Evolutionary conservation across 2,329 filamentous ascomycete species (phyloP).

Genomic region (Colletotrichum lentis): DNA sequence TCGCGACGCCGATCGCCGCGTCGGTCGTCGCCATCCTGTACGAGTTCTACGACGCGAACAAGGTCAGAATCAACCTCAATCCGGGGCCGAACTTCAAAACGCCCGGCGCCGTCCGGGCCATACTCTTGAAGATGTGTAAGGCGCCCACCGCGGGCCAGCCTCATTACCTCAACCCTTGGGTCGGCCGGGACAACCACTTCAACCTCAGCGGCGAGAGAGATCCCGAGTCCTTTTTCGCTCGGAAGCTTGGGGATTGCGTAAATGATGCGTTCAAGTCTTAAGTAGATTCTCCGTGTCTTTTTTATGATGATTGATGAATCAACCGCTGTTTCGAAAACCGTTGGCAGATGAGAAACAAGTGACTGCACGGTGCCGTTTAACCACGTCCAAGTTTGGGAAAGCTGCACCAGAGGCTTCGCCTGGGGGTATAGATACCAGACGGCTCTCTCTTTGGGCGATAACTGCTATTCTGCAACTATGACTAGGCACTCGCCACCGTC

Average conservation of each 20-base stretch:
- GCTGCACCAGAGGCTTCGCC: neutral
- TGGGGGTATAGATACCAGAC: neutral
- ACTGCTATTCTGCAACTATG: neutral
- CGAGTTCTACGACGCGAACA: conserved; percentile 20
- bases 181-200: conserved; percentile 8
- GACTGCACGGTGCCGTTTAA: neutral
- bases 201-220: conserved; percentile 4
- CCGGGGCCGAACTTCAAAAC: neutral
- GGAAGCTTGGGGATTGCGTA: too few relatives aligned
- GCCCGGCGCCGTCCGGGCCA: neutral
- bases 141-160: neutral
- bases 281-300: too few relatives aligned
- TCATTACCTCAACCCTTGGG: conserved; percentile 12
- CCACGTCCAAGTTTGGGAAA: neutral
- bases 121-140: conserved; percentile 7
- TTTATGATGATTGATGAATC: too few relatives aligned
- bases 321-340: neutral
- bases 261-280: too few relatives aligned
- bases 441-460: neutral
- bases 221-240: conserved; percentile 1
- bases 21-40: conserved; percentile 6
- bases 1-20: conserved; percentile 15
- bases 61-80: neutral
- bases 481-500: conserved; percentile 8
- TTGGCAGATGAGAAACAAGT: neutral